Conservation (phyloP, 2,329 filamentous ascomycete genomes). For the Chaetomium olivaceum region DNA sequence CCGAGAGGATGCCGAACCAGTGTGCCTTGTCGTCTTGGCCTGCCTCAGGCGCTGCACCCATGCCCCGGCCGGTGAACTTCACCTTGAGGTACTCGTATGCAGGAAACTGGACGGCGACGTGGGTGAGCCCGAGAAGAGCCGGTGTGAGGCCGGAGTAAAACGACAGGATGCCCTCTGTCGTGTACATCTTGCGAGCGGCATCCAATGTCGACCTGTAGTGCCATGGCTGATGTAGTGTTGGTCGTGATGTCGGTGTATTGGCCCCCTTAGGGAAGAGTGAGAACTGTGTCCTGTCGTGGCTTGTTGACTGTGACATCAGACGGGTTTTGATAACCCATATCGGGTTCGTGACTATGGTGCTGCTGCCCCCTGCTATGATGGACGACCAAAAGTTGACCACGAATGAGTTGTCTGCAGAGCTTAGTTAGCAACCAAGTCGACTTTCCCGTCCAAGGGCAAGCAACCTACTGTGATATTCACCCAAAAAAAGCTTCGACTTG, state of each 20-base stretch:
- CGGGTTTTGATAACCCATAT: slow-evolving; percentile 99
- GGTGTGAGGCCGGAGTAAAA: slow-evolving; percentile 96
- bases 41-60: slow-evolving; percentile 66
- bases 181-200: slow-evolving; percentile 95
- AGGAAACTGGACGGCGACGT: slow-evolving; percentile 96
- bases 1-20: slow-evolving; percentile 80
- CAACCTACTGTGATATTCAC: slow-evolving; percentile 62
- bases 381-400: slow-evolving; percentile 85
- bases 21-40: slow-evolving; percentile 63
- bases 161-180: slow-evolving; percentile 78
- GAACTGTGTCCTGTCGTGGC: slow-evolving; percentile 48
- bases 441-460: neutral
- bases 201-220: slow-evolving; percentile 89
- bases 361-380: slow-evolving; percentile 85
- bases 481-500: slow-evolving; percentile 74
- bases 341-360: slow-evolving; percentile 91
- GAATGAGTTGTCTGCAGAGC: slow-evolving; percentile 66
- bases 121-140: slow-evolving; percentile 84
- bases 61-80: slow-evolving; percentile 83
- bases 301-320: slow-evolving; percentile 82
- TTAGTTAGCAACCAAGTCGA: slow-evolving; percentile 1
- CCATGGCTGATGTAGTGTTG: slow-evolving; percentile 70
- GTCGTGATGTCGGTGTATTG: slow-evolving; percentile 57
- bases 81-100: slow-evolving; percentile 93
- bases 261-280: slow-evolving; percentile 50